phyloP scores from a whole-genome alignment of 2,329 filamentous ascomycete genomes.

The Zelopaecilomyces penicillatus region DNA sequence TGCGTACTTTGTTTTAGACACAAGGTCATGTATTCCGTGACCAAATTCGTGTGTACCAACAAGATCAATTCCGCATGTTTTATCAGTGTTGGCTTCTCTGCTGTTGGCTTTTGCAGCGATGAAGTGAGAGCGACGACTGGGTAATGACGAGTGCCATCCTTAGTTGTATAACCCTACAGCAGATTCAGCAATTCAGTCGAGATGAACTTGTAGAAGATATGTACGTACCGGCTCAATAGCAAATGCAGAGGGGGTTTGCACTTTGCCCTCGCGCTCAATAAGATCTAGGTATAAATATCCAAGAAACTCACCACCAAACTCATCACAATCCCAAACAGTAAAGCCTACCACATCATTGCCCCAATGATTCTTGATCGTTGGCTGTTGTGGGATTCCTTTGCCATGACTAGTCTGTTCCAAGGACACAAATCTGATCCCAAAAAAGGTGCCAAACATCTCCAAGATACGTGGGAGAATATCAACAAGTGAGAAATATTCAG shows the following conservation, averaged over 20 bases:
- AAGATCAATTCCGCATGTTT: constrained; percentile 35
- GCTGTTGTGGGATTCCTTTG: too few relatives aligned
- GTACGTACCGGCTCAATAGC: constrained; percentile 5
- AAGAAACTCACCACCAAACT: not conserved
- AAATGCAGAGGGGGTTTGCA: not conserved
- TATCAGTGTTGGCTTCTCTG: constrained; percentile 41
- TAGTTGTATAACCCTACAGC: constrained; percentile 35
- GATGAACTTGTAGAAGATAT: not conserved
- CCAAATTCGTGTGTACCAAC: constrained; percentile 42
- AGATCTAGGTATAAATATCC: constrained; percentile 9
- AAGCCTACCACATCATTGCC: constrained; percentile 1
- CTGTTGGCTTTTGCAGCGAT: constrained; percentile 38
- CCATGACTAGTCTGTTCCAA: not conserved
- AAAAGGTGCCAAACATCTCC: not conserved
- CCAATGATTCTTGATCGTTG: not conserved
- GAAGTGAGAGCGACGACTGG: constrained; percentile 47
- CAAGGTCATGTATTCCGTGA: constrained; percentile 45
- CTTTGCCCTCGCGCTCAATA: constrained; percentile 1
- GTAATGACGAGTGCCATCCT: constrained; percentile 38
- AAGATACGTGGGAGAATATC: not conserved
- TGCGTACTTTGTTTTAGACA: constrained; percentile 39
- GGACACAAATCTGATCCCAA: not conserved
- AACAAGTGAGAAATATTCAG: not conserved
- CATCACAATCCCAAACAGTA: constrained; percentile 2
- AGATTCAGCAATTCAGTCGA: not conserved